A percentile compares a stretch with the other conserved stretches of the same genome.
These are phyloP conservation scores for Gymnopilus junonius DNA, from an alignment of 768 basidiomycete genomes.

Conservation along the genomic window DNA sequence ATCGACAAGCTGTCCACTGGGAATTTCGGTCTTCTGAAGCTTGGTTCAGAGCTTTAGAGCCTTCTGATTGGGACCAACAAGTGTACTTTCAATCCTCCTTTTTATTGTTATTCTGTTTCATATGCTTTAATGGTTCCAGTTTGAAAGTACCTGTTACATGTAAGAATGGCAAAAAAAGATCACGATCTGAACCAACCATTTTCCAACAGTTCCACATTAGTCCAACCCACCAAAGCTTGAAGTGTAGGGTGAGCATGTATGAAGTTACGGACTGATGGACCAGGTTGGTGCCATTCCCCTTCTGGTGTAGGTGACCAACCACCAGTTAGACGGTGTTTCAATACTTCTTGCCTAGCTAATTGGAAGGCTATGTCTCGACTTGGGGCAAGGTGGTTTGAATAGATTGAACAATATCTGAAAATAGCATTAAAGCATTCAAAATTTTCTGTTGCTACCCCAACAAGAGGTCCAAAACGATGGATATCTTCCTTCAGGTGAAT, in stretches of 20 bases:
- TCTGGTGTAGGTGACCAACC: constrained; percentile 29
- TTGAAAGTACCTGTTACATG: constrained; percentile 22
- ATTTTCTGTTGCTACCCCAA: constrained; percentile 35
- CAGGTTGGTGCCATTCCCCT: not conserved
- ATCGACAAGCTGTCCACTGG: constrained; percentile 18
- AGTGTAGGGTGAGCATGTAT: not conserved
- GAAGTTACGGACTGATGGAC: not conserved
- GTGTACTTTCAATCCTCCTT: constrained; percentile 1
- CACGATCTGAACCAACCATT: not conserved
- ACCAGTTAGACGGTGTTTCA: constrained; percentile 36
- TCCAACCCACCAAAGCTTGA: not conserved
- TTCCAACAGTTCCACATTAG: not conserved
- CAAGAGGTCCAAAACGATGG: constrained; percentile 35
- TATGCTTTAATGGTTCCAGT: constrained; percentile 31
- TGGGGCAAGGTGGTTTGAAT: constrained; percentile 46
- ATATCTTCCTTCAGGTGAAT: constrained; percentile 38
- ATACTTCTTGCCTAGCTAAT: constrained; percentile 30
- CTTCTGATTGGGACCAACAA: constrained; percentile 16
- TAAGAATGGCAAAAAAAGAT: not conserved
- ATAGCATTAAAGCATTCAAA: constrained; percentile 48
- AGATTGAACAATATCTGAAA: constrained; percentile 42
- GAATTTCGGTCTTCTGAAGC: not conserved
- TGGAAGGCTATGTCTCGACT: constrained; percentile 43
- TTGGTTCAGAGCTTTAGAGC: constrained; percentile 15
- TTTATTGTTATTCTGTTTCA: constrained; percentile 26